Evolutionary conservation across 257 asterid genomes (phyloP).

Genomic region (Nicotiana attenuata): DNA sequence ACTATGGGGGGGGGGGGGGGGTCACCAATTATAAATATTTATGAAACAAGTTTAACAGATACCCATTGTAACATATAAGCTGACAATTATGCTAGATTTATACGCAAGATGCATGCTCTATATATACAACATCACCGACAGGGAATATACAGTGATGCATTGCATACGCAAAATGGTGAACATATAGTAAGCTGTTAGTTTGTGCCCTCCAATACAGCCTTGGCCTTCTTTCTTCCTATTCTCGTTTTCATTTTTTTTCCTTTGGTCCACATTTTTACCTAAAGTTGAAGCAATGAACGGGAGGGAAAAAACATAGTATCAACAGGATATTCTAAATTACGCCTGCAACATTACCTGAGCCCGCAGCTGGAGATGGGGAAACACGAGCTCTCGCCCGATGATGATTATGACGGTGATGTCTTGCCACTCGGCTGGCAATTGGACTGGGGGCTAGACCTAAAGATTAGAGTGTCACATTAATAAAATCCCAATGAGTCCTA

Average conservation of each 20-base stretch:
- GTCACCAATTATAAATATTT: background rate
- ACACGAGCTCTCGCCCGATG: slow-evolving; percentile 34
- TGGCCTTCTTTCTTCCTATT: background rate
- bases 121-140: background rate
- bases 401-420: slow-evolving; percentile 40
- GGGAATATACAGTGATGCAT: background rate
- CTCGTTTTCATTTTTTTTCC: background rate
- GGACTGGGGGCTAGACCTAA: slow-evolving; percentile 53
- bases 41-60: slow-evolving; percentile 3
- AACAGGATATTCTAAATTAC: background rate
- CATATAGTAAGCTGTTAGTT: background rate
- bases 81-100: background rate
- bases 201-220: background rate
- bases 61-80: background rate
- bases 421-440: slow-evolving; percentile 30
- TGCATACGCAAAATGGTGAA: background rate
- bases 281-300: background rate
- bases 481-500: background rate
- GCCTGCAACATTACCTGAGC: slow-evolving; percentile 50
- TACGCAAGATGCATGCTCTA: background rate
- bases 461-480: slow-evolving; percentile 29
- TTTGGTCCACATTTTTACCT: background rate
- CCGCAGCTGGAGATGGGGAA: slow-evolving; percentile 72
- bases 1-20: no score
- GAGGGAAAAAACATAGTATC: background rate